Conservation (phyloP, 2,329 filamentous ascomycete genomes). For the Curvularia sp. region DNA sequence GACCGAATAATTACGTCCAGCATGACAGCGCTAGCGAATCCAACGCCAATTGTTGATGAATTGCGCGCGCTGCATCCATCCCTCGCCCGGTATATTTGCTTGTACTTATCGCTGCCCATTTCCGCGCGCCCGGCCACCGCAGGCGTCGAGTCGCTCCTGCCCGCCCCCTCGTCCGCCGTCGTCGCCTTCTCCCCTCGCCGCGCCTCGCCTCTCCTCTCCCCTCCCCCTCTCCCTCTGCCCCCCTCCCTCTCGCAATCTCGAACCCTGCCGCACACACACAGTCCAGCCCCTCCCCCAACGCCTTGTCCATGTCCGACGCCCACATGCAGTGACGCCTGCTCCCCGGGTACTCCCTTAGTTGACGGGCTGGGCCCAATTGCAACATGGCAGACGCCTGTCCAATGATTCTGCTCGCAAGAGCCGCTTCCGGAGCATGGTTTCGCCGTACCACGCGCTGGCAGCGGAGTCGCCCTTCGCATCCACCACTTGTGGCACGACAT, state of each 20-base stretch:
- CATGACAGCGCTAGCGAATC: slow-evolving; percentile 18
- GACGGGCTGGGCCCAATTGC: slow-evolving; percentile 25
- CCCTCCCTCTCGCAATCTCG: not conserved
- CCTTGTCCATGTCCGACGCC: not conserved
- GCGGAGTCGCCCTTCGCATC: slow-evolving; percentile 23
- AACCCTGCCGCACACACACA: not conserved
- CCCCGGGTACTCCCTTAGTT: slow-evolving; percentile 15
- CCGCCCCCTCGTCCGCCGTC: not conserved
- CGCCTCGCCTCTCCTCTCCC: not conserved
- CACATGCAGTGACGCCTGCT: not conserved
- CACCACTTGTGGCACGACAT: slow-evolving; percentile 31
- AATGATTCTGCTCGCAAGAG: slow-evolving; percentile 30
- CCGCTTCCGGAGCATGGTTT: slow-evolving; percentile 23
- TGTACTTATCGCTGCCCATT: not conserved
- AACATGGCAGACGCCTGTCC: slow-evolving; percentile 41
- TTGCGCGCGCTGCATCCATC: slow-evolving; percentile 1
- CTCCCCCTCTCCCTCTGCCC: too few species aligned
- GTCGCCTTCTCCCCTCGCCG: not conserved
- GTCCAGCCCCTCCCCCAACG: slow-evolving; percentile 1
- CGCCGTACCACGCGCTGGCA: slow-evolving; percentile 31
- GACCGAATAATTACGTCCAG: slow-evolving; percentile 20
- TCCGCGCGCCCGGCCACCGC: too few species aligned
- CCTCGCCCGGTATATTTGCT: slow-evolving; percentile 1
- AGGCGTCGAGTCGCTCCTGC: not conserved
- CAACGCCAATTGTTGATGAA: slow-evolving; percentile 16